These are phyloP conservation scores for Hippophae tibetana DNA, from an alignment of 306 rosid genomes.

Conservation along the genomic window DNA sequence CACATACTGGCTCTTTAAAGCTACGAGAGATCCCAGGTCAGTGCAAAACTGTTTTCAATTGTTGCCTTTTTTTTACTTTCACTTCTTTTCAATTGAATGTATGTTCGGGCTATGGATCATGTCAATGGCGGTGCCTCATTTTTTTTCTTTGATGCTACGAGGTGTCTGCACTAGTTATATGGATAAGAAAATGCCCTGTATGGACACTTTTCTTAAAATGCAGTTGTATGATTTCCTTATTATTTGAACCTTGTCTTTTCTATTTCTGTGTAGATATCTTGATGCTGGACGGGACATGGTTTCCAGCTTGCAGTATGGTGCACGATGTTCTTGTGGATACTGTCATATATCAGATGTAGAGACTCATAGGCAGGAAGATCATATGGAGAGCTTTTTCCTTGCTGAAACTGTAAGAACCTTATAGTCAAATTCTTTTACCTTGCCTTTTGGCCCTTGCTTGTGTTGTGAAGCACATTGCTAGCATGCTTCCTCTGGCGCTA, in stretches of 20 bases:
- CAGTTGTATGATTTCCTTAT: background rate
- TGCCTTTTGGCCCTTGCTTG: conserved; percentile 2
- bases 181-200: background rate
- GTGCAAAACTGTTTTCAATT: conserved; percentile 24
- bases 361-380: conserved; percentile 81
- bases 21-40: conserved; percentile 92
- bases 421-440: background rate
- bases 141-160: background rate
- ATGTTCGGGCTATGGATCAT: background rate
- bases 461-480: conserved; percentile 4
- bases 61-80: background rate
- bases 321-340: conserved; percentile 90
- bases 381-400: conserved; percentile 96
- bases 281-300: conserved; percentile 92
- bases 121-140: background rate
- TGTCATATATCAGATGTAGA: conserved; percentile 97
- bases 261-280: conserved; percentile 61
- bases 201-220: background rate
- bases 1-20: conserved; percentile 97
- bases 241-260: conserved; percentile 9
- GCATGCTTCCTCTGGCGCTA: too few species aligned
- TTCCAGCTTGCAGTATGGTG: conserved; percentile 80
- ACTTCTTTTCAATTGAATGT: too few species aligned
- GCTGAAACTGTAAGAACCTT: conserved; percentile 75
- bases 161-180: background rate